Conservation (phyloP, 2,329 filamentous ascomycete genomes). For the Colletotrichum filicis region DNA sequence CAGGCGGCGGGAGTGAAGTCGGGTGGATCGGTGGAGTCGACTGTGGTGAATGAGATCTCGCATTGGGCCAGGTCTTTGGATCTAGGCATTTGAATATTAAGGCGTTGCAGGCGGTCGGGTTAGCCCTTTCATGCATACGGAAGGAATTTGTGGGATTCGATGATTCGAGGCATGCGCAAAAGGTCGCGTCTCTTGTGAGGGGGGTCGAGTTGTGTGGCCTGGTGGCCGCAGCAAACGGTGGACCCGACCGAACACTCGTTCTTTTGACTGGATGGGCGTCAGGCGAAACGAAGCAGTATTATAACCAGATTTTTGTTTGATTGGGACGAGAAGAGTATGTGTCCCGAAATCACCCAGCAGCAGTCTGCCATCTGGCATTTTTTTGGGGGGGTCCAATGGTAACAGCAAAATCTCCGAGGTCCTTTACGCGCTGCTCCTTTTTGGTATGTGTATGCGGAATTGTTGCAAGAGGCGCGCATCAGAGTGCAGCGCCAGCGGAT, state of each 20-base stretch:
- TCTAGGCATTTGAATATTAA: constrained; percentile 9
- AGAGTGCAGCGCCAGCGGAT: constrained; percentile 12
- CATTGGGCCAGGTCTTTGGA: constrained; percentile 29
- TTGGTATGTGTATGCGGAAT: constrained; percentile 28
- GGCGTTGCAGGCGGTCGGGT: constrained; percentile 21
- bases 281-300: constrained; percentile 15
- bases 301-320: constrained; percentile 16
- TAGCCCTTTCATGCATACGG: constrained; percentile 23
- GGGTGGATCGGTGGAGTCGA: constrained; percentile 15
- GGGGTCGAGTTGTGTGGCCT: constrained; percentile 26
- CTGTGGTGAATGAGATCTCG: constrained; percentile 20
- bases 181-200: constrained; percentile 19
- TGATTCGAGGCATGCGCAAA: constrained; percentile 30
- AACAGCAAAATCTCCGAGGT: constrained; percentile 38
- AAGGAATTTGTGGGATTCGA: constrained; percentile 31
- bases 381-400: constrained; percentile 46
- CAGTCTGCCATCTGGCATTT: constrained; percentile 59
- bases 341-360: constrained; percentile 52
- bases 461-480: constrained; percentile 15
- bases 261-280: constrained; percentile 24
- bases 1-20: constrained; percentile 40
- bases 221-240: constrained; percentile 31
- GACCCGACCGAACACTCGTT: constrained; percentile 16
- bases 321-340: constrained; percentile 25
- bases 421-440: constrained; percentile 33